A percentile compares a stretch with the other conserved stretches of the same genome.
These are phyloP conservation scores for Hygrocybe punicea DNA, from an alignment of 768 basidiomycete genomes.

Conservation along the genomic window DNA sequence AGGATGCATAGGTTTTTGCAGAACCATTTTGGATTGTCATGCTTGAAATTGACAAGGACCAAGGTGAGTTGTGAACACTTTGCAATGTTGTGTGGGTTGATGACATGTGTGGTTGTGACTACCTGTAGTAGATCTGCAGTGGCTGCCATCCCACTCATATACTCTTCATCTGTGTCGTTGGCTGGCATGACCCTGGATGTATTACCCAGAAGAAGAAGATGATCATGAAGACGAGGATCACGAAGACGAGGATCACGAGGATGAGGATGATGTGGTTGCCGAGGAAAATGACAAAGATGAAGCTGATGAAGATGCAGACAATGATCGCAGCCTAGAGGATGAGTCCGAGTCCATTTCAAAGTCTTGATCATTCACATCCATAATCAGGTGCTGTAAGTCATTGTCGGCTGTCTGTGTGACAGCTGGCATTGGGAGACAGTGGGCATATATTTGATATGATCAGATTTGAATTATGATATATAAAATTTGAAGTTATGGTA, in stretches of 20 bases:
- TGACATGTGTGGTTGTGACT: conserved; percentile 8
- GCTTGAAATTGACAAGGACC: conserved; percentile 22
- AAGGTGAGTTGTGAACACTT: conserved; percentile 22
- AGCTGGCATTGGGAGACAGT: no score
- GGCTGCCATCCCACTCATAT: neutral
- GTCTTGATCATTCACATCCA: neutral
- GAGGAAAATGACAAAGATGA: neutral
- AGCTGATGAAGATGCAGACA: neutral
- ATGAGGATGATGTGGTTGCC: neutral
- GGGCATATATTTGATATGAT: no score
- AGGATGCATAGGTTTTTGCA: conserved; percentile 23
- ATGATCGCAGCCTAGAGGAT: neutral
- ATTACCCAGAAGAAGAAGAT: no score
- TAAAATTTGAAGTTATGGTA: no score
- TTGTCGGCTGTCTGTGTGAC: no score
- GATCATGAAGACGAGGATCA: no score
- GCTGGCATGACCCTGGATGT: no score
- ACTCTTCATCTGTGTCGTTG: no score
- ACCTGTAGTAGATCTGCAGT: conserved; percentile 11
- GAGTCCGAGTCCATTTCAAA: neutral
- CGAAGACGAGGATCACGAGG: neutral
- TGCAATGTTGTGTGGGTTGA: conserved; percentile 14
- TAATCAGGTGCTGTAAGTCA: no score
- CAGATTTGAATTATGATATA: no score
- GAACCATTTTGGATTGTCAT: conserved; percentile 19